Evolutionary conservation across 805 yeast species (phyloP).

Genomic region (Sugiyamaella boreocaroliniensis): DNA sequence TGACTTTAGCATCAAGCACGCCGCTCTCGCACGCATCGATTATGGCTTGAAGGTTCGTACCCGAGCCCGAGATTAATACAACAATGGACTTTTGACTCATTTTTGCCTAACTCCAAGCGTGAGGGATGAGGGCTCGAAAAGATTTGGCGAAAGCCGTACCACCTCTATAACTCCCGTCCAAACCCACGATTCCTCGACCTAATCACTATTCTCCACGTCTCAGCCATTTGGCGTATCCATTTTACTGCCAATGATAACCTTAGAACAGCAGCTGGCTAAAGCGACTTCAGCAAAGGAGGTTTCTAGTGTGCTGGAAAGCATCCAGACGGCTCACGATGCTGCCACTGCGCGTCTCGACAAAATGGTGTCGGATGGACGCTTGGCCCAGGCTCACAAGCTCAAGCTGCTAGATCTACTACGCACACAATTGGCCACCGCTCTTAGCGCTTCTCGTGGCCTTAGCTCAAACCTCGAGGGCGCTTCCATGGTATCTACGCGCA

Average conservation of each 20-base stretch:
- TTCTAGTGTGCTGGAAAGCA: constrained; percentile 8
- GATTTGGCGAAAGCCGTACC: not conserved
- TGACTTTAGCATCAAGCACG: constrained; percentile 43
- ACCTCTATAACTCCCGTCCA: not conserved
- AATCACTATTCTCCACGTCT: no score
- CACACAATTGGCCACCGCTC: constrained; percentile 25
- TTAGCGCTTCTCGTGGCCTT: constrained; percentile 47
- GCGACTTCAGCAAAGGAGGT: constrained; percentile 14
- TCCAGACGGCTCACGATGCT: constrained; percentile 3
- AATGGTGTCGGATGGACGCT: constrained; percentile 8
- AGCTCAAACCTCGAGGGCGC: constrained; percentile 51
- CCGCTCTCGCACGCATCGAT: constrained; percentile 58
- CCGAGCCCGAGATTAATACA: constrained; percentile 90
- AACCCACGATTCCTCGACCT: no score
- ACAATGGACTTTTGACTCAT: constrained; percentile 34
- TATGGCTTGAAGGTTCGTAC: constrained; percentile 91
- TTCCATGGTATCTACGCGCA: constrained; percentile 54
- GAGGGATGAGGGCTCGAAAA: not conserved
- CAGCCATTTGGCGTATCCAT: not conserved
- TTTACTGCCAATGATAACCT: not conserved
- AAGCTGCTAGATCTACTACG: constrained; percentile 25
- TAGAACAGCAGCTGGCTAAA: not conserved
- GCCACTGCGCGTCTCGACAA: constrained; percentile 7
- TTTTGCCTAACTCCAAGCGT: constrained; percentile 3
- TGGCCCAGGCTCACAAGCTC: constrained; percentile 18